These are phyloP conservation scores for Rugonectria rugulosa DNA, from an alignment of 2,329 filamentous ascomycete genomes.

Conservation along the genomic window DNA sequence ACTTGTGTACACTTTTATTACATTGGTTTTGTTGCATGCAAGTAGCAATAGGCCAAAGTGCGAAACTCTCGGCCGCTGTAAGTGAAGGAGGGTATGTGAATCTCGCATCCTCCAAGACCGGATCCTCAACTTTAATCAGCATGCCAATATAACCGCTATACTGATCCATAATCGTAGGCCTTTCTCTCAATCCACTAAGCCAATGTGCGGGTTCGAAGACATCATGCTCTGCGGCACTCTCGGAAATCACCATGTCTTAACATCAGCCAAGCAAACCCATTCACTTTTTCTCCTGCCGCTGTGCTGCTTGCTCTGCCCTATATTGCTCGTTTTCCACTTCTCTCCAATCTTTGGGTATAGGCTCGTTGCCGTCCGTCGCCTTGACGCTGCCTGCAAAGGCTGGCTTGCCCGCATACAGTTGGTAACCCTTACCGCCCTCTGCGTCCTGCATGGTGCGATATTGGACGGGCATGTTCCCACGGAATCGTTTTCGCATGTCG, in stretches of 20 bases:
- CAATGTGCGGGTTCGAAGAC: too few species aligned
- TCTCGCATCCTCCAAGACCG: not conserved
- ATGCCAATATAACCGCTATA: too few species aligned
- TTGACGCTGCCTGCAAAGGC: slow-evolving; percentile 72
- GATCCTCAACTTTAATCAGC: not conserved
- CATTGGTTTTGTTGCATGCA: slow-evolving; percentile 16
- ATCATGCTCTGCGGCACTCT: too few species aligned
- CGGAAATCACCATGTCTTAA: not conserved
- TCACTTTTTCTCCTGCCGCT: slow-evolving; percentile 37
- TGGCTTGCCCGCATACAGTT: slow-evolving; percentile 81
- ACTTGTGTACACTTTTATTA: slow-evolving; percentile 3
- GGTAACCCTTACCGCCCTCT: slow-evolving; percentile 67
- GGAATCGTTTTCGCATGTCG: slow-evolving; percentile 98
- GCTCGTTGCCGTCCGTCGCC: slow-evolving; percentile 73
- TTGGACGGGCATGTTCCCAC: slow-evolving; percentile 87
- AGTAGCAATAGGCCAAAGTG: slow-evolving; percentile 7
- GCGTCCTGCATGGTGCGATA: slow-evolving; percentile 64
- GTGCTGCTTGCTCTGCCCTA: slow-evolving; percentile 42
- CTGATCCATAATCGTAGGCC: too few species aligned
- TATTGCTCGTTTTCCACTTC: slow-evolving; percentile 71
- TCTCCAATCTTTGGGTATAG: slow-evolving; percentile 66
- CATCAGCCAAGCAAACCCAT: not conserved
- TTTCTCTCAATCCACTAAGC: too few species aligned
- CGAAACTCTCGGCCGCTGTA: slow-evolving; percentile 13
- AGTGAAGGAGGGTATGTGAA: slow-evolving; percentile 4